A percentile compares a stretch with the other conserved stretches of the same genome.
Conservation (phyloP, 805 yeast species). For the Metschnikowia picachoensis region DNA sequence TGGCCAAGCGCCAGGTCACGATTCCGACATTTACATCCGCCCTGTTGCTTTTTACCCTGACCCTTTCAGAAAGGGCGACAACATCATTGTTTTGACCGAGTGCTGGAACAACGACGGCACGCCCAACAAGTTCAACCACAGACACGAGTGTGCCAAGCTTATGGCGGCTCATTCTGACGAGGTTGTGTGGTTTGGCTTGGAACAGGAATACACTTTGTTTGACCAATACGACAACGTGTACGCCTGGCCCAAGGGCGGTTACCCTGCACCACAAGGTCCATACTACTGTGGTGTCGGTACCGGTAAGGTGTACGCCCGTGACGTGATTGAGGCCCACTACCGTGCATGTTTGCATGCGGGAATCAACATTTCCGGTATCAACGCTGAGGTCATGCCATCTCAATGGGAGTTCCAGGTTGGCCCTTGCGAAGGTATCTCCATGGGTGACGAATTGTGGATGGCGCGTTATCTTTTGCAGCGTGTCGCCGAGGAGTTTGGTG, state of each 20-base stretch:
- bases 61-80: slow-evolving; percentile 97
- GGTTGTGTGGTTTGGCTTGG: slow-evolving; percentile 95
- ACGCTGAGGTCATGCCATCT: slow-evolving; percentile 99
- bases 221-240: slow-evolving; percentile 86
- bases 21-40: slow-evolving; percentile 91
- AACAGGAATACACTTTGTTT: slow-evolving; percentile 96
- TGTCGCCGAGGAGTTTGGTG: slow-evolving; percentile 98
- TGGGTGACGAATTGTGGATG: slow-evolving; percentile 98
- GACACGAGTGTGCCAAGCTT: slow-evolving; percentile 93
- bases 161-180: slow-evolving; percentile 87
- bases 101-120: slow-evolving; percentile 99
- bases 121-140: slow-evolving; percentile 97
- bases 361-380: slow-evolving; percentile 87
- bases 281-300: slow-evolving; percentile 99
- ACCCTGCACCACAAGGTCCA: slow-evolving; percentile 99
- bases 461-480: slow-evolving; percentile 90
- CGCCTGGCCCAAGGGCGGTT: slow-evolving; percentile 99
- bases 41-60: slow-evolving; percentile 95
- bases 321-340: slow-evolving; percentile 98
- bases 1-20: slow-evolving; percentile 97
- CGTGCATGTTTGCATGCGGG: slow-evolving; percentile 96
- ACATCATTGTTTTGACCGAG: slow-evolving; percentile 90
- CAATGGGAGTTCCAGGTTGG: slow-evolving; percentile 99
- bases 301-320: slow-evolving; percentile 97
- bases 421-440: slow-evolving; percentile 89